Evolutionary conservation across 805 yeast genomes (phyloP).

Genomic region (Hermanozyma aechmeae): DNA sequence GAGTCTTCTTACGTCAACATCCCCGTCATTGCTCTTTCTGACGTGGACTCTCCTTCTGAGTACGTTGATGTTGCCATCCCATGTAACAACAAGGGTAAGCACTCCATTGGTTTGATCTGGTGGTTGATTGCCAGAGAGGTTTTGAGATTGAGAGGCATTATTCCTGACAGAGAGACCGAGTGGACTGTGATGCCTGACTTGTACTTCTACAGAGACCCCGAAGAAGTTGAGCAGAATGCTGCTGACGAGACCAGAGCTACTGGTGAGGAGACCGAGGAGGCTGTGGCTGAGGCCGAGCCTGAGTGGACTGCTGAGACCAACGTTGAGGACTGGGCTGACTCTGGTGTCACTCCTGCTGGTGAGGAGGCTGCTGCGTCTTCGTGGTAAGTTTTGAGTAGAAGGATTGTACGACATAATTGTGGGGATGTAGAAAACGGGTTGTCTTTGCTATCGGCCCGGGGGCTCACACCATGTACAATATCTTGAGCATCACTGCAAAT

Average conservation of each 20-base stretch:
- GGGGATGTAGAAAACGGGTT: too few relatives aligned
- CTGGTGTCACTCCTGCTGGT: slow-evolving; percentile 48
- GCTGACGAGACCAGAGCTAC: slow-evolving; percentile 43
- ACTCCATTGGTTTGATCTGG: slow-evolving; percentile 99
- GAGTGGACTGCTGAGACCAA: slow-evolving; percentile 52
- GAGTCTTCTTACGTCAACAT: slow-evolving; percentile 99
- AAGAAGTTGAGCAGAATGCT: slow-evolving; percentile 85
- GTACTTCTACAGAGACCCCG: slow-evolving; percentile 99
- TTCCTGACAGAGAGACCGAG: slow-evolving; percentile 91
- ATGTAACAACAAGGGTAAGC: slow-evolving; percentile 99
- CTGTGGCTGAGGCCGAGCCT: slow-evolving; percentile 47
- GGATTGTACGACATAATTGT: too few relatives aligned
- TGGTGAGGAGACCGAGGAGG: slow-evolving; percentile 47
- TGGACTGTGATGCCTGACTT: slow-evolving; percentile 99
- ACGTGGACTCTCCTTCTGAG: slow-evolving; percentile 96
- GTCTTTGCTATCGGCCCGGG: too few relatives aligned
- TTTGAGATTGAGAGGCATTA: slow-evolving; percentile 95
- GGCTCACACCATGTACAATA: too few relatives aligned
- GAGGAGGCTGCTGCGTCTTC: slow-evolving; percentile 65
- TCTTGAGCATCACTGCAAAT: too few relatives aligned
- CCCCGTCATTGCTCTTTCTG: slow-evolving; percentile 98
- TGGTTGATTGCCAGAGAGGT: slow-evolving; percentile 99
- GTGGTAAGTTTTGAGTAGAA: too few relatives aligned
- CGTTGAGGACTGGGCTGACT: slow-evolving; percentile 59
- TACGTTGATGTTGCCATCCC: slow-evolving; percentile 99